Base-by-base conservation (phyloP, 73 alveolate species). In the Halteria grandinella region DNA sequence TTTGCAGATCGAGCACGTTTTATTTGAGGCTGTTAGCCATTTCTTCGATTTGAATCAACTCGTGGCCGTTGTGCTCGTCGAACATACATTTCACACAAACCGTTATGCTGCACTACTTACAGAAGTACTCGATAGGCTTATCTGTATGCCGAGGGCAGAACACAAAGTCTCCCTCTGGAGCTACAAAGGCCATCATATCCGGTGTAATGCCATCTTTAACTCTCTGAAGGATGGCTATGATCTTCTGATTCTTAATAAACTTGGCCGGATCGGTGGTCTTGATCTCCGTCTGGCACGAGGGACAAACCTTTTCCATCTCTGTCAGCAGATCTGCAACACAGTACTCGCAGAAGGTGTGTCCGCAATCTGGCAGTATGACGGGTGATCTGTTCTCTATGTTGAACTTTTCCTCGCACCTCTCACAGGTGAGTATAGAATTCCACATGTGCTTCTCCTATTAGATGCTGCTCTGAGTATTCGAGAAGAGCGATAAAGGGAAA, bases 61-160 rank as follows among this genome's bases (percentile, higher is more conserved):
- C 91, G 63, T 90, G 97, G 8, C 97, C 97, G 55, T 90, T 90
- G 71, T 90, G 97, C 57, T 71, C 90, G 69, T 90, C 97, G 41
- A 90, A 85, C 84, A 90, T 85, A 43, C 97, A 90, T 50, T 73
- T 60, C 6, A 86, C 88, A 53, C 97, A 90, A 32, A 84, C 94
- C 40, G 93, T 76, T 17, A 44, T 47, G 12, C 92, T 50, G 73
- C 93, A 86, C n/a, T 74, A 52, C 73, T 90, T 70, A 66, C 97
- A 90, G 88, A 85, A 90, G 60, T 86, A 90, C 62, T 90, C 94
- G 29, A 90, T 90, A 34, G 60, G 77, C 57, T 80, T 85, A 32
- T 83, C 92, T 18, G 40, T 54, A 75, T 90, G 97, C 32, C 90
- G 47, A 14, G 94, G 84, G 50, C 97, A 90, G 79, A 36, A 70